phyloP scores from a whole-genome alignment of 768 basidiomycete genomes.

The Suillus lakei region DNA sequence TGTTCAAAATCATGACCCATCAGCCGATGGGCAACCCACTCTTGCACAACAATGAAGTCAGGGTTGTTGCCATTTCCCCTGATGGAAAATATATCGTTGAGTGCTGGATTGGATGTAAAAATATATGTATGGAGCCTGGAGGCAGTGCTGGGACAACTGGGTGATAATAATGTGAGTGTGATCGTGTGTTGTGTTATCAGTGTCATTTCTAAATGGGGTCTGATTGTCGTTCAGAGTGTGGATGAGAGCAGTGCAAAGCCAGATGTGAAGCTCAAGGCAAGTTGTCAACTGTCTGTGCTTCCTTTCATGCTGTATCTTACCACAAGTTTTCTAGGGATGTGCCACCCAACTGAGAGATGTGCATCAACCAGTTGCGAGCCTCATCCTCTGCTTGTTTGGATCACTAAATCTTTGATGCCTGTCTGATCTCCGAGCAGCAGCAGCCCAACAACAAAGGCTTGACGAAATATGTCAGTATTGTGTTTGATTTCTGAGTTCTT shows the following conservation, averaged over 20 bases:
- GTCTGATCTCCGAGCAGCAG: background rate
- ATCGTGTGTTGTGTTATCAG: background rate
- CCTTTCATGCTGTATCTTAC: background rate
- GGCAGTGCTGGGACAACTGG: conserved; percentile 3
- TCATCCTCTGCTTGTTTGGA: background rate
- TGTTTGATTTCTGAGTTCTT: background rate
- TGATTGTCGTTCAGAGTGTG: background rate
- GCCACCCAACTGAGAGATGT: background rate
- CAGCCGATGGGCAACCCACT: conserved; percentile 37
- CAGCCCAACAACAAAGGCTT: background rate
- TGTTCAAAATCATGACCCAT: conserved; percentile 46
- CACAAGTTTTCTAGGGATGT: background rate
- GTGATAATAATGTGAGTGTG: background rate
- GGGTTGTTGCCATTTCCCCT: conserved; percentile 73
- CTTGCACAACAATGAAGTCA: conserved; percentile 83
- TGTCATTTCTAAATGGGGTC: background rate
- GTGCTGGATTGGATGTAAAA: conserved; percentile 76
- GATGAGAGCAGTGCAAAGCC: background rate
- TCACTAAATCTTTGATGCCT: background rate
- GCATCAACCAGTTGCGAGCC: background rate
- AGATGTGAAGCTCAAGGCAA: background rate
- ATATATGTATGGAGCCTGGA: conserved; percentile 84
- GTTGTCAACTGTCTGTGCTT: background rate
- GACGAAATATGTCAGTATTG: background rate
- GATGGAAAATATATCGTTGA: conserved; percentile 83